Evolutionary conservation across 176 grass and related monocot species (phyloP), one percentile per base, ranked within the genome.

Genomic region (Neostapfia colusana): DNA sequence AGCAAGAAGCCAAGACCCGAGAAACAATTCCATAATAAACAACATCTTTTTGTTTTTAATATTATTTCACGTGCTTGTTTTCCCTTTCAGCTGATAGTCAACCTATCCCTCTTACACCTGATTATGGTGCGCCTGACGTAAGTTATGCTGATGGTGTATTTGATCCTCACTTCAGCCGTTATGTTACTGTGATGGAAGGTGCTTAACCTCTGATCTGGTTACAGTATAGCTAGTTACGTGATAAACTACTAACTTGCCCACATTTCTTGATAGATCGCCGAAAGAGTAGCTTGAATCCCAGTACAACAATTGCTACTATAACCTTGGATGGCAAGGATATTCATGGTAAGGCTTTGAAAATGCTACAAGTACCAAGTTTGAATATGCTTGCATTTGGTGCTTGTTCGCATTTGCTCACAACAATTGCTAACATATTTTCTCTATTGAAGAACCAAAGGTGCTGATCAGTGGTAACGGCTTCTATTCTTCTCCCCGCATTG

Each of bases 161-260:
- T 81, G 91, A 97, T 84, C 86, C 86, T 75, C 88, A 89, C 87
- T 97, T 91, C 63, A 64, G 66, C 79, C 88, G 91, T 85, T 97
- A 87, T 87, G 38, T 97, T 79, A 89, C 90, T 72, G 71, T 97
- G 79, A 79, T 97, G 81, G 94, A 97, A 97, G 94, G 94, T 97
- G 53, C 37, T 77, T 46, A 26, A 23, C 27, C 36, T 83, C 34
- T 71, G 45, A 67, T 60, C 25, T 67, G 6, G 59, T 61, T 77
- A 38, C 66, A 73, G 3, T 37, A 57, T 38, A 35, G 10, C 46
- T 58, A 16, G 24, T 82, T 80, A 68, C 34, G 28, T 58, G 37
- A 41, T 53, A 69, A 67, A 83, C 10, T 76, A 36, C 54, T 83
- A 65, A 69, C 58, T 76, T 80, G 31, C 35, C 75, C 39, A 76